A percentile compares a stretch with the other conserved stretches of the same genome.
Conservation (phyloP, 108 stramenopile genomes). For the Craspedostauros australis region DNA sequence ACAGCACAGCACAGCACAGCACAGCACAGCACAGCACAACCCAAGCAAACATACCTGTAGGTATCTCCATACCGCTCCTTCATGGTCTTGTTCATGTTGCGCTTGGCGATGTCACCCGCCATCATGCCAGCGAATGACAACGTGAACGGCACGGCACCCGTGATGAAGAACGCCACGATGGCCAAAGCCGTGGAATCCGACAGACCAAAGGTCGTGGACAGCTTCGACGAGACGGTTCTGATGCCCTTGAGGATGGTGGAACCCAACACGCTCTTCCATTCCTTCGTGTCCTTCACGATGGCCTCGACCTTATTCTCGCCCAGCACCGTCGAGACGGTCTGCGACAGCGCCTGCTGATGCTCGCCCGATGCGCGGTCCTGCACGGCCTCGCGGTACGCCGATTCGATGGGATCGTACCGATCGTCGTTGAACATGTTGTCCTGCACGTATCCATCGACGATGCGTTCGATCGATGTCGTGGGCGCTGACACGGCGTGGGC, state of each 20-base stretch:
- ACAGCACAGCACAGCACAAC: not conserved
- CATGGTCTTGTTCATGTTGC: constrained; percentile 29
- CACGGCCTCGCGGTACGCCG: constrained; percentile 65
- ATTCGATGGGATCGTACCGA: constrained; percentile 69
- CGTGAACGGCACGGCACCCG: constrained; percentile 13
- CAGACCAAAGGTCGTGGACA: too few species aligned
- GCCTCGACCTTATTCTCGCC: constrained; percentile 29
- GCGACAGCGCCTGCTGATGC: constrained; percentile 29
- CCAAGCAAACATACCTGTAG: constrained; percentile 34
- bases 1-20: not conserved
- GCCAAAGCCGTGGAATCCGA: constrained; percentile 31
- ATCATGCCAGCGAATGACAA: constrained; percentile 15
- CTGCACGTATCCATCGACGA: constrained; percentile 64
- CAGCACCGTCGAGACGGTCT: constrained; percentile 26
- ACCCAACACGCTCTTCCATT: constrained; percentile 9
- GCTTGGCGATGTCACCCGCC: constrained; percentile 24
- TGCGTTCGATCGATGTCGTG: constrained; percentile 46
- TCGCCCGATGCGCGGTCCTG: constrained; percentile 28
- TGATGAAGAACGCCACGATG: constrained; percentile 19
- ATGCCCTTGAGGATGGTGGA: constrained; percentile 10
- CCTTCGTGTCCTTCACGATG: not conserved
- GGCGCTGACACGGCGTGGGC: too few species aligned
- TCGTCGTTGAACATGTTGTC: constrained; percentile 79
- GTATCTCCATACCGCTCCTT: constrained; percentile 47
- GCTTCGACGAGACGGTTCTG: constrained; percentile 11